A percentile compares a stretch with the other conserved stretches of the same genome.
phyloP scores from a whole-genome alignment of 768 basidiomycete species.

The Xerocomellus amylosporus region DNA sequence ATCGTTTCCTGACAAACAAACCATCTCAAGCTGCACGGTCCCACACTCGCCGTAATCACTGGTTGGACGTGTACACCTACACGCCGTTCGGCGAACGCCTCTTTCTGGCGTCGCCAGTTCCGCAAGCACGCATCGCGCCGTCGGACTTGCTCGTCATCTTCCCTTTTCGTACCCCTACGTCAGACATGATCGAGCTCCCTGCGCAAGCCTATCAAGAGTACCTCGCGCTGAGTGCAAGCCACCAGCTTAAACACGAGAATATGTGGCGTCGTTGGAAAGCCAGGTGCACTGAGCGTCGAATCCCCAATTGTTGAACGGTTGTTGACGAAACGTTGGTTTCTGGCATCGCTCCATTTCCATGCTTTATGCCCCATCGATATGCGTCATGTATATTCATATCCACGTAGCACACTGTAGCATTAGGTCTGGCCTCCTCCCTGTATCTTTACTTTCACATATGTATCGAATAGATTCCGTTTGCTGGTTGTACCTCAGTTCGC shows the following conservation, averaged over 20 bases:
- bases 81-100: slow-evolving; percentile 61
- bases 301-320: neutral
- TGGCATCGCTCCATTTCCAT: neutral
- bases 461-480: slow-evolving; percentile 13
- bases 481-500: neutral
- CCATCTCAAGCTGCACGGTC: slow-evolving; percentile 48
- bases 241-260: slow-evolving; percentile 55
- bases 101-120: slow-evolving; percentile 60
- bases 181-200: slow-evolving; percentile 66
- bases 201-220: slow-evolving; percentile 58
- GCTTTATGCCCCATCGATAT: neutral
- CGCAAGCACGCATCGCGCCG: slow-evolving; percentile 59
- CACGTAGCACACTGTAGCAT: slow-evolving; percentile 19
- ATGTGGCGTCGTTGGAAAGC: slow-evolving; percentile 53
- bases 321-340: neutral
- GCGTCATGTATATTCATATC: slow-evolving; percentile 1
- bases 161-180: slow-evolving; percentile 30
- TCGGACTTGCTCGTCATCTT: slow-evolving; percentile 61
- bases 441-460: slow-evolving; percentile 18
- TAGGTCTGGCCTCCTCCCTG: slow-evolving; percentile 15
- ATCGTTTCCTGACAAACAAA: slow-evolving; percentile 2
- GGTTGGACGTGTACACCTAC: slow-evolving; percentile 65
- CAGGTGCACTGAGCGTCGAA: slow-evolving; percentile 16
- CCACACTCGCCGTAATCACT: slow-evolving; percentile 53
- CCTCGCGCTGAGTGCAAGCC: slow-evolving; percentile 48